A percentile compares a stretch with the other conserved stretches of the same genome.
Evolutionary conservation across 805 yeast genomes (phyloP).

Genomic region (Ogataea neopini): DNA sequence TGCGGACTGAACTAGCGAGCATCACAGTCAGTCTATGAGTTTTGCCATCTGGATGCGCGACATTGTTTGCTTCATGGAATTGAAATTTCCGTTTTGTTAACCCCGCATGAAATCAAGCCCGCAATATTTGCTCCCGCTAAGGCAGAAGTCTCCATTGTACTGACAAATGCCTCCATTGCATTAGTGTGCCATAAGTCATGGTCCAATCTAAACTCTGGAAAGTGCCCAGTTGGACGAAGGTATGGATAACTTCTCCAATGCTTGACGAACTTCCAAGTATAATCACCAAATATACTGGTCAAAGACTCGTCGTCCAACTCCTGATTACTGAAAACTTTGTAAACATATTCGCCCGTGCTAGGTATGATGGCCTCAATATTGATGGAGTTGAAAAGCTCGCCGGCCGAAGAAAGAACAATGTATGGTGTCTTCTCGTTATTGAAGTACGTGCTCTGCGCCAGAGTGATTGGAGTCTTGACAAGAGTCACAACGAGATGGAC

Average conservation of each 20-base stretch:
- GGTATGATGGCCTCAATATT: conserved; percentile 32
- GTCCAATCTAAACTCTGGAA: conserved; percentile 21
- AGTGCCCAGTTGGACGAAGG: conserved; percentile 32
- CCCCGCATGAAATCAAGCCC: conserved; percentile 37
- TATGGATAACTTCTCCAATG: conserved; percentile 48
- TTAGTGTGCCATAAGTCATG: conserved; percentile 43
- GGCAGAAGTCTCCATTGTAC: conserved; percentile 55
- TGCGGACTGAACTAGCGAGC: too few species aligned
- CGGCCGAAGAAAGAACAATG: conserved; percentile 29
- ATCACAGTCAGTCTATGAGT: too few species aligned
- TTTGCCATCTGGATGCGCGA: too few species aligned
- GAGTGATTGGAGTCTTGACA: conserved; percentile 23
- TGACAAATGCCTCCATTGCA: conserved; percentile 46
- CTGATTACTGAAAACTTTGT: conserved; percentile 42
- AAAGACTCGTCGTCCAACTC: conserved; percentile 23
- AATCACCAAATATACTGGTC: conserved; percentile 26
- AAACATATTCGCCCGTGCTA: conserved; percentile 35
- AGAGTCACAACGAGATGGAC: conserved; percentile 27
- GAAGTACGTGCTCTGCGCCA: conserved; percentile 21
- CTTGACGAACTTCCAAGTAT: conserved; percentile 34
- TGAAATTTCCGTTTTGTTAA: conserved; percentile 28
- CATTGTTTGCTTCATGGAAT: conserved; percentile 16
- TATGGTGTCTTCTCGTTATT: conserved; percentile 25
- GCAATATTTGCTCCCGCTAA: conserved; percentile 53
- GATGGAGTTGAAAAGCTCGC: conserved; percentile 37